phyloP scores from a whole-genome alignment of 1,139 yeast species.

The Diutina catenulata region DNA sequence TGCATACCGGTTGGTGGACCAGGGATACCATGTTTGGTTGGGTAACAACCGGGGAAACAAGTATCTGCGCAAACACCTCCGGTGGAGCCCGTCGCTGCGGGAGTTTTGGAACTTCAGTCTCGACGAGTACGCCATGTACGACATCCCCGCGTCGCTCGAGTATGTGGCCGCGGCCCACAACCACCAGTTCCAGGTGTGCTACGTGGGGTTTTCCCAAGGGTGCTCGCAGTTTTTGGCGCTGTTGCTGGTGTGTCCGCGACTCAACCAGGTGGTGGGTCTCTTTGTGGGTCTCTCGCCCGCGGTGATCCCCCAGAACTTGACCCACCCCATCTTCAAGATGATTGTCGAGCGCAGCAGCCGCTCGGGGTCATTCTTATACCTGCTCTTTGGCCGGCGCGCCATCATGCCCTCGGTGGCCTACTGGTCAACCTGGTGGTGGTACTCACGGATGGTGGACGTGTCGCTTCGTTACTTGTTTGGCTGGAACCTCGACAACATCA shows the following conservation, averaged over 20 bases:
- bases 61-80: slow-evolving; percentile 27
- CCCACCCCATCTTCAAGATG: slow-evolving; percentile 26
- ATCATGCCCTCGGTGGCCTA: slow-evolving; percentile 34
- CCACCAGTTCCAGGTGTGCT: slow-evolving; percentile 14
- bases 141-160: slow-evolving; percentile 67
- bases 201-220: slow-evolving; percentile 36
- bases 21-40: slow-evolving; percentile 26
- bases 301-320: slow-evolving; percentile 29
- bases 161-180: slow-evolving; percentile 28
- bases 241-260: slow-evolving; percentile 23
- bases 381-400: slow-evolving; percentile 31
- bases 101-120: slow-evolving; percentile 77
- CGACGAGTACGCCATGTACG: slow-evolving; percentile 77
- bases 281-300: slow-evolving; percentile 38
- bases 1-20: slow-evolving; percentile 19
- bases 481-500: slow-evolving; percentile 27
- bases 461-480: slow-evolving; percentile 24
- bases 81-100: slow-evolving; percentile 12
- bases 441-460: slow-evolving; percentile 25
- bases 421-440: slow-evolving; percentile 29
- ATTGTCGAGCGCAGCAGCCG: slow-evolving; percentile 12
- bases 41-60: slow-evolving; percentile 28
- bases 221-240: slow-evolving; percentile 35
- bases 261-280: slow-evolving; percentile 20
- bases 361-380: slow-evolving; percentile 22